phyloP scores from a whole-genome alignment of 208 protist species.

The Trypanosoma conorhini region DNA sequence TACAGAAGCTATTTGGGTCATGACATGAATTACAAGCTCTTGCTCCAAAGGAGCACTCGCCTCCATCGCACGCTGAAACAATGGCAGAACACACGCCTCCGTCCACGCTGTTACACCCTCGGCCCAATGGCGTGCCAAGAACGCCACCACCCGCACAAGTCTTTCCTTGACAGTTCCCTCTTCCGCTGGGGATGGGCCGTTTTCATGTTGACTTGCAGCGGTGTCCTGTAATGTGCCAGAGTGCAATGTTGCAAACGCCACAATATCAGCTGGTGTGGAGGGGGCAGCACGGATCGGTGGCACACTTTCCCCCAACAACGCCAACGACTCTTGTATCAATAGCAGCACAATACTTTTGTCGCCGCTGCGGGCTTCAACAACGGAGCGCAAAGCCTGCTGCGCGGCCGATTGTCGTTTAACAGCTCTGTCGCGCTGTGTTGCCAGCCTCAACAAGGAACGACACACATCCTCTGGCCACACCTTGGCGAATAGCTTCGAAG shows the following conservation, averaged over 20 bases:
- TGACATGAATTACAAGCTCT: constrained; percentile 23
- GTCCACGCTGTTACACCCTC: constrained; percentile 19
- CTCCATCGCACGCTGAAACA: constrained; percentile 17
- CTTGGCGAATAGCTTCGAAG: constrained; percentile 70
- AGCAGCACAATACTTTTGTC: constrained; percentile 38
- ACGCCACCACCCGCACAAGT: constrained; percentile 16
- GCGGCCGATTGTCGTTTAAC: constrained; percentile 55
- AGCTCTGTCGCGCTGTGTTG: constrained; percentile 44
- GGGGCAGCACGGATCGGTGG: constrained; percentile 11
- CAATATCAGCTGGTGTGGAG: constrained; percentile 28
- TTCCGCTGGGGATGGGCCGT: not conserved
- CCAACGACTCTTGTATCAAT: constrained; percentile 34
- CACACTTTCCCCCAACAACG: constrained; percentile 15
- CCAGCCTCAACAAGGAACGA: constrained; percentile 60
- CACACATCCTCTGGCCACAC: constrained; percentile 76
- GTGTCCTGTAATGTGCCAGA: not conserved
- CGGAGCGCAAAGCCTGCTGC: constrained; percentile 37
- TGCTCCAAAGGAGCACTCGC: constrained; percentile 19
- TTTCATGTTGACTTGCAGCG: not conserved
- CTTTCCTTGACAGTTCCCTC: not conserved
- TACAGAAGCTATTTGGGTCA: constrained; percentile 13
- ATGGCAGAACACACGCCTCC: not conserved
- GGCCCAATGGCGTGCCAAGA: constrained; percentile 19
- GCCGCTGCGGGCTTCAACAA: constrained; percentile 55
- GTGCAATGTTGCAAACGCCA: constrained; percentile 32